Evolutionary conservation across 495 filamentous ascomycete genomes (phyloP).

Genomic region (Trichodelitschia bisporula): DNA sequence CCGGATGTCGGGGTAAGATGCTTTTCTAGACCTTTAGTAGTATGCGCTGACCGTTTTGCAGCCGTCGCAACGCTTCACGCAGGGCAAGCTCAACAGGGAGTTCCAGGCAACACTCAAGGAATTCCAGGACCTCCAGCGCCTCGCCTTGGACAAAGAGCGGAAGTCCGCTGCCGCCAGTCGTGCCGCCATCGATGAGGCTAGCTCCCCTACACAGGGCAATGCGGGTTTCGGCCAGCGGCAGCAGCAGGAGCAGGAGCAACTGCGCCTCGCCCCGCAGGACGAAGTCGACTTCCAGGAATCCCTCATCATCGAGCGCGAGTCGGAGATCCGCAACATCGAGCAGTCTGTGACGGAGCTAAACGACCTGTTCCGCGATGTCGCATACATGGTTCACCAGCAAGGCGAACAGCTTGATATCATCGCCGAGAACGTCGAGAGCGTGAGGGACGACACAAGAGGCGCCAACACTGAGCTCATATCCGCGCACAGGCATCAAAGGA

Average conservation of each 20-base stretch:
- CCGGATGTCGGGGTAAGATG: constrained; percentile 63
- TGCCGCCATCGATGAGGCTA: constrained; percentile 36
- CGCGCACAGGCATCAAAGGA: constrained; percentile 78
- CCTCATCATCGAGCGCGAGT: constrained; percentile 82
- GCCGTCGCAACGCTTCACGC: constrained; percentile 82
- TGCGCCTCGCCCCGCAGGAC: constrained; percentile 67
- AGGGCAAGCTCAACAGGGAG: constrained; percentile 79
- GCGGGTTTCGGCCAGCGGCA: constrained; percentile 23
- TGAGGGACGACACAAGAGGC: constrained; percentile 52
- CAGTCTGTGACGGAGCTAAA: constrained; percentile 87
- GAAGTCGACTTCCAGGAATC: constrained; percentile 97
- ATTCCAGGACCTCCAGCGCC: constrained; percentile 74
- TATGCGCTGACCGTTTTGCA: constrained; percentile 14
- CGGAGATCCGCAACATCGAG: constrained; percentile 92
- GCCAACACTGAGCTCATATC: constrained; percentile 64
- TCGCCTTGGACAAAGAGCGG: constrained; percentile 76
- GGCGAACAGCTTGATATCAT: constrained; percentile 79
- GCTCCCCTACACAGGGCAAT: constrained; percentile 8
- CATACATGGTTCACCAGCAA: constrained; percentile 86
- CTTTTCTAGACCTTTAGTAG: neutral
- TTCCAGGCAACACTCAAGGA: constrained; percentile 68
- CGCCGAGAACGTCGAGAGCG: constrained; percentile 59
- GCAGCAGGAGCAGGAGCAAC: constrained; percentile 50
- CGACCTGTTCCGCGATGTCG: constrained; percentile 88
- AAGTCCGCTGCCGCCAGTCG: constrained; percentile 62